Conservation (phyloP, 352 stramenopile genomes). For the Lagenidium giganteum region DNA sequence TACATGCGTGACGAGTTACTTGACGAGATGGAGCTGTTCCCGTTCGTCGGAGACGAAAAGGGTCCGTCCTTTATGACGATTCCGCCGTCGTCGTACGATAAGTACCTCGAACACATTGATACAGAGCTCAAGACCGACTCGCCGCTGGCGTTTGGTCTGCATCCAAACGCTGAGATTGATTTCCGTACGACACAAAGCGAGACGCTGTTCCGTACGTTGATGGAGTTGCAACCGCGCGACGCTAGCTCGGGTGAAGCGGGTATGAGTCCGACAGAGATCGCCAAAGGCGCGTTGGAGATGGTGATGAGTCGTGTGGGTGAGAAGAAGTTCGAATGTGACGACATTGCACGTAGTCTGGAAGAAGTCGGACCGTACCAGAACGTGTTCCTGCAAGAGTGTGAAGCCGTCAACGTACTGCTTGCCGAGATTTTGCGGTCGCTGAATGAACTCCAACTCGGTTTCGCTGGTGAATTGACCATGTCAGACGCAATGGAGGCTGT, state of each 20-base stretch:
- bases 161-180: conserved; percentile 98
- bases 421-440: conserved; percentile 94
- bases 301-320: conserved; percentile 94
- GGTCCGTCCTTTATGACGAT: conserved; percentile 87
- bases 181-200: conserved; percentile 97
- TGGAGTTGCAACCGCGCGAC: conserved; percentile 94
- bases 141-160: conserved; percentile 95
- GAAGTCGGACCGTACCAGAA: conserved; percentile 95
- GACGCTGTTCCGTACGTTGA: conserved; percentile 93
- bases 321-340: conserved; percentile 97
- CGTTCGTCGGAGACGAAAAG: conserved; percentile 96
- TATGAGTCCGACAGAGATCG: conserved; percentile 92
- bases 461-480: conserved; percentile 97
- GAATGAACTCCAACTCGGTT: conserved; percentile 95
- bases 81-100: conserved; percentile 95
- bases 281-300: conserved; percentile 87
- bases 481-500: conserved; percentile 96
- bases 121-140: conserved; percentile 95
- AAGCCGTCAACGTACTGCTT: conserved; percentile 96
- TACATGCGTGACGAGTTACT: conserved; percentile 98
- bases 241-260: conserved; percentile 78
- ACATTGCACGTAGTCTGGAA: conserved; percentile 92
- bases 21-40: conserved; percentile 98
- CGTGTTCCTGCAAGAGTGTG: conserved; percentile 97
- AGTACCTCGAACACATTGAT: conserved; percentile 97